A percentile compares a stretch with the other conserved stretches of the same genome.
Evolutionary conservation across 805 yeast species (phyloP).

Genomic region (Lipomyces sp.): DNA sequence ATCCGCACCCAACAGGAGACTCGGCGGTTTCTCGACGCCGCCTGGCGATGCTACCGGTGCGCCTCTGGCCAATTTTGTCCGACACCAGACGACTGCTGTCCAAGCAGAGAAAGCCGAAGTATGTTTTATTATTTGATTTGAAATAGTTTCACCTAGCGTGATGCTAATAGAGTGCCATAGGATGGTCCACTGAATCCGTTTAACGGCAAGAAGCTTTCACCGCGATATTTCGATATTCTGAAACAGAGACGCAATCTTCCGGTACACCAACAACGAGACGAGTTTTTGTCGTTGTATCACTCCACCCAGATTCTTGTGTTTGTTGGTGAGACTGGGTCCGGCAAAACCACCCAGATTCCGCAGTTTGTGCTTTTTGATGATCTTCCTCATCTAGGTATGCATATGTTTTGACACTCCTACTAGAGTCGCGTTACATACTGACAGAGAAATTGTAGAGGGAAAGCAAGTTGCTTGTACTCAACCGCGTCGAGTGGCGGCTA

Average conservation of each 20-base stretch:
- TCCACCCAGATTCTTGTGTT: conserved; percentile 91
- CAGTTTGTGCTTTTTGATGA: conserved; percentile 92
- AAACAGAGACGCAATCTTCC: conserved; percentile 81
- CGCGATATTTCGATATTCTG: conserved; percentile 73
- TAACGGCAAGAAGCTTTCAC: conserved; percentile 60
- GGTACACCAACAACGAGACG: conserved; percentile 88
- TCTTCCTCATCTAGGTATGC: conserved; percentile 66
- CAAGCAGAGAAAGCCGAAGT: conserved; percentile 38
- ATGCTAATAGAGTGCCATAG: too few species aligned
- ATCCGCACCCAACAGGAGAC: background rate
- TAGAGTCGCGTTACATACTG: background rate
- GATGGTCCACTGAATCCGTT: conserved; percentile 68
- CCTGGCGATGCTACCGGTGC: background rate
- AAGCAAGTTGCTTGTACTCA: conserved; percentile 90
- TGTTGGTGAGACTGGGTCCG: conserved; percentile 99
- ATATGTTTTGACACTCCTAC: background rate
- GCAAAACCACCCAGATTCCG: conserved; percentile 97
- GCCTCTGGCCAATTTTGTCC: conserved; percentile 16
- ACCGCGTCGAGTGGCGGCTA: conserved; percentile 98
- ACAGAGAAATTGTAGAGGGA: conserved; percentile 41
- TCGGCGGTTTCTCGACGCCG: background rate
- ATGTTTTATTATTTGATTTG: too few species aligned
- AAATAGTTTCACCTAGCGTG: too few species aligned
- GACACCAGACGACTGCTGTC: conserved; percentile 38
- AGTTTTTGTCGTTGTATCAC: conserved; percentile 81